Evolutionary conservation across 257 asterid species (phyloP).

Genomic region (Agastache rugosa): DNA sequence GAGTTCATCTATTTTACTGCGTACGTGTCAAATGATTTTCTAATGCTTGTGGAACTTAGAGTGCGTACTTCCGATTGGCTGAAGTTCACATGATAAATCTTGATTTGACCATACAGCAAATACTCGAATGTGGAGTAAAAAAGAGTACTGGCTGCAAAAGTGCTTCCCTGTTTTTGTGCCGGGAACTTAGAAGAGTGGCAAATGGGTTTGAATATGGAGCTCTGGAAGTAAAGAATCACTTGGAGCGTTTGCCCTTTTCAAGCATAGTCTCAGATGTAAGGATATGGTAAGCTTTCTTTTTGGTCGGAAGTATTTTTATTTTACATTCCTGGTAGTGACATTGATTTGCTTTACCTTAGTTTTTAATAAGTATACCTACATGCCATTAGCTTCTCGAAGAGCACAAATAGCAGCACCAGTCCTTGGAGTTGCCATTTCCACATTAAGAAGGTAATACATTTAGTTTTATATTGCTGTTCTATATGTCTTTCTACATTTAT

Average conservation of each 20-base stretch:
- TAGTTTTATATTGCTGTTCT: conserved; percentile 13
- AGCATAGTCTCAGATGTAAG: conserved; percentile 68
- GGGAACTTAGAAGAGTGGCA: conserved; percentile 62
- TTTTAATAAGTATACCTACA: conserved; percentile 33
- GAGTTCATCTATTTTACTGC: not conserved
- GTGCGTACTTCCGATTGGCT: conserved; percentile 3
- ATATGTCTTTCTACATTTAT: conserved; percentile 22
- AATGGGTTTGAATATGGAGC: conserved; percentile 86
- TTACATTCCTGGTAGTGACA: conserved; percentile 22
- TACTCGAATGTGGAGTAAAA: conserved; percentile 83
- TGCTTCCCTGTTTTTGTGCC: conserved; percentile 78
- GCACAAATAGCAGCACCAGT: conserved; percentile 44
- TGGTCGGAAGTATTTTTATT: not conserved
- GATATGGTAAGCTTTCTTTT: conserved; percentile 61
- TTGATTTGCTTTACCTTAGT: conserved; percentile 28
- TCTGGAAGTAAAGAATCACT: conserved; percentile 75
- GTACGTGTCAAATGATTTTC: conserved; percentile 16
- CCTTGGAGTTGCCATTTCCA: conserved; percentile 90
- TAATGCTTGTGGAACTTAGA: conserved; percentile 23
- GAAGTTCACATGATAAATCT: conserved; percentile 26
- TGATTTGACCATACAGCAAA: conserved; percentile 57
- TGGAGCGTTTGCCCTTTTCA: conserved; percentile 69
- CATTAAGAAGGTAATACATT: conserved; percentile 66
- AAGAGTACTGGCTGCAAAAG: conserved; percentile 65
- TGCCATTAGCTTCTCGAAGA: conserved; percentile 53